phyloP scores from a whole-genome alignment of 371 early-diverging fungal species.

The Mucor lusitanicus region DNA sequence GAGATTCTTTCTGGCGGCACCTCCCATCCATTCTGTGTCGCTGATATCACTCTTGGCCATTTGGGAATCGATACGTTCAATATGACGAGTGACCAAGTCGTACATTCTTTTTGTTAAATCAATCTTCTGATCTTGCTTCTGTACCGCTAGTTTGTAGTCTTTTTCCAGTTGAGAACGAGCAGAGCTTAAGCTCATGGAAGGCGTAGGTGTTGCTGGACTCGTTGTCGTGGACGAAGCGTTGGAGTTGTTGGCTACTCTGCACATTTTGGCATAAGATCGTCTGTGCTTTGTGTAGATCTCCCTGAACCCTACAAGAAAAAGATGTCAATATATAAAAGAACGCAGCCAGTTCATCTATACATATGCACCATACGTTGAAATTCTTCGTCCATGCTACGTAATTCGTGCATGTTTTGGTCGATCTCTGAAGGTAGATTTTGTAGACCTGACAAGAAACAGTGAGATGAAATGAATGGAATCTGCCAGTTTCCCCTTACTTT shows the following conservation, averaged over 20 bases:
- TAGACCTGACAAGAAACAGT: conserved; percentile 29
- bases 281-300: conserved; percentile 27
- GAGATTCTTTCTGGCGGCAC: not conserved
- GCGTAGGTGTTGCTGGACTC: not conserved
- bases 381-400: conserved; percentile 57
- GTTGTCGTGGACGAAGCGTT: not conserved
- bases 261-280: conserved; percentile 20
- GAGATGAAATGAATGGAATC: not conserved
- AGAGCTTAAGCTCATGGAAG: conserved; percentile 22
- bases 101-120: conserved; percentile 52
- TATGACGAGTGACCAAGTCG: conserved; percentile 50
- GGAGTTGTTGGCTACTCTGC: conserved; percentile 1
- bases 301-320: conserved; percentile 12
- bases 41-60: conserved; percentile 42
- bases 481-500: conserved; percentile 31
- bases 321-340: not conserved
- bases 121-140: conserved; percentile 56
- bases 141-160: conserved; percentile 47
- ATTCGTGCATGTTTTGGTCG: conserved; percentile 57
- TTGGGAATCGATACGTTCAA: conserved; percentile 54
- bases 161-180: conserved; percentile 41
- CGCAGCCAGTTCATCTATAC: not conserved
- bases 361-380: conserved; percentile 35
- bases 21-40: conserved; percentile 38
- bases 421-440: conserved; percentile 54